These are phyloP conservation scores for Raffaelea albimanens DNA, from an alignment of 2,329 filamentous ascomycete genomes.

Conservation along the genomic window DNA sequence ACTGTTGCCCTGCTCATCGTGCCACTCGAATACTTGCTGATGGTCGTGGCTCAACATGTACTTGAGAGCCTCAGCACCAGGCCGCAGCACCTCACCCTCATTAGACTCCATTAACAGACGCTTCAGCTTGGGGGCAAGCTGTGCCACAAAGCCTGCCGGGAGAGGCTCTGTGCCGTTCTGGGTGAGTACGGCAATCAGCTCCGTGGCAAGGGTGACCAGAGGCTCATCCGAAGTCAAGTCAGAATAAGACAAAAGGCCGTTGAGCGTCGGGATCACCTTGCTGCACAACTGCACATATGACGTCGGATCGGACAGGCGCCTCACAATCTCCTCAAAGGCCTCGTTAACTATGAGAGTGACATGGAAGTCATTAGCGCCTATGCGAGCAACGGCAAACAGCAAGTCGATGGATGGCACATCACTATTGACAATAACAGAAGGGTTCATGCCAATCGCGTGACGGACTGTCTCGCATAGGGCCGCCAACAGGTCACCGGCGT, in stretches of 20 bases:
- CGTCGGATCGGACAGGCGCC: conserved; percentile 54
- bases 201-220: conserved; percentile 74
- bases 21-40: conserved; percentile 80
- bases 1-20: conserved; percentile 67
- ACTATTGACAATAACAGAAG: conserved; percentile 60
- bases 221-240: conserved; percentile 77
- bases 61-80: conserved; percentile 77
- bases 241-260: conserved; percentile 80
- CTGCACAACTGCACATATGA: conserved; percentile 70
- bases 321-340: conserved; percentile 81
- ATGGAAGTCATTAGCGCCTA: conserved; percentile 84
- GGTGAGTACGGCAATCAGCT: conserved; percentile 71
- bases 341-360: conserved; percentile 81
- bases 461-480: conserved; percentile 81
- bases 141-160: conserved; percentile 74
- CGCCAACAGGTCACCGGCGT: conserved; percentile 86
- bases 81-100: conserved; percentile 83
- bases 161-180: conserved; percentile 79
- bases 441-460: conserved; percentile 72
- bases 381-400: conserved; percentile 80
- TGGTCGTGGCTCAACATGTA: conserved; percentile 86
- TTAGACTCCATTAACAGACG: conserved; percentile 69
- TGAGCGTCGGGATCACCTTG: conserved; percentile 81
- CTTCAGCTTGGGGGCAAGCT: conserved; percentile 79
- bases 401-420: conserved; percentile 69